These are phyloP conservation scores for Phylloporus sp. DNA, from an alignment of 1,284 basidiomycete genomes.

Conservation along the genomic window DNA sequence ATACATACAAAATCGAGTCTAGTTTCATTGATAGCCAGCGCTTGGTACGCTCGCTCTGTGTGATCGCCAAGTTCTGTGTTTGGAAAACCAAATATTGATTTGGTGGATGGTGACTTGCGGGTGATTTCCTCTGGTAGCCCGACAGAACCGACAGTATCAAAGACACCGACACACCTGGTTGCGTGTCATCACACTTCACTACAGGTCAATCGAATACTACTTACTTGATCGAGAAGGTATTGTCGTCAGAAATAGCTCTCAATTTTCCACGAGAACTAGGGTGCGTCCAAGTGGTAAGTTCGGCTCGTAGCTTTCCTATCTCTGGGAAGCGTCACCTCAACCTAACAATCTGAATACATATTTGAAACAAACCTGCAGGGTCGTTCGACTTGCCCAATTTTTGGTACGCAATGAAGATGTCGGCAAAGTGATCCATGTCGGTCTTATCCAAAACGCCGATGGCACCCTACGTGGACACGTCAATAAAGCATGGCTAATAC, in stretches of 20 bases:
- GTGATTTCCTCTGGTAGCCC: conserved; percentile 69
- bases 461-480: conserved; percentile 46
- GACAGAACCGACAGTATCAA: conserved; percentile 72
- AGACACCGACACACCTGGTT: conserved; percentile 68
- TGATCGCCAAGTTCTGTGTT: conserved; percentile 64
- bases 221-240: conserved; percentile 65
- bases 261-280: conserved; percentile 52
- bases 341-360: neutral
- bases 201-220: conserved; percentile 17
- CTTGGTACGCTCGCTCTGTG: conserved; percentile 65
- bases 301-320: conserved; percentile 42
- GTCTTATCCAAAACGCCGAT: conserved; percentile 68
- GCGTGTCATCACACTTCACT: conserved; percentile 7
- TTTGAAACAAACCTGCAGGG: conserved; percentile 43
- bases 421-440: conserved; percentile 71
- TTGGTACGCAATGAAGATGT: conserved; percentile 64
- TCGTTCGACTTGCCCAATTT: conserved; percentile 58
- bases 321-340: conserved; percentile 39
- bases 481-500: neutral
- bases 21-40: conserved; percentile 67
- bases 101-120: conserved; percentile 41
- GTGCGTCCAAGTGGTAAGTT: conserved; percentile 57
- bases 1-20: conserved; percentile 65
- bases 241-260: conserved; percentile 49
- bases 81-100: conserved; percentile 64